A percentile compares a stretch with the other conserved stretches of the same genome.
Evolutionary conservation across 2,329 filamentous ascomycete genomes (phyloP).

Genomic region (Neonectria ditissima): DNA sequence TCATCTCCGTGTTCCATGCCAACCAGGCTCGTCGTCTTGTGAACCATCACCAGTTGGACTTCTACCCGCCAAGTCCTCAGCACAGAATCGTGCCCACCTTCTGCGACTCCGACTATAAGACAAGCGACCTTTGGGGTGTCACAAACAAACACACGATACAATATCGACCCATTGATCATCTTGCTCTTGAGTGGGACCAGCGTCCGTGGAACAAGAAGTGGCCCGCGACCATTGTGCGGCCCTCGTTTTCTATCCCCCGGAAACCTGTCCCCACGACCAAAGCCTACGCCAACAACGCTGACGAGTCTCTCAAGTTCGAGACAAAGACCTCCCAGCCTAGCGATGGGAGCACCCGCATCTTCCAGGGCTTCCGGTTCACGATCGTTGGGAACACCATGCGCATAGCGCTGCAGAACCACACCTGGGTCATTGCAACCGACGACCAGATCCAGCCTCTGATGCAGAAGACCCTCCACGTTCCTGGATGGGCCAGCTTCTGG

Average conservation of each 20-base stretch:
- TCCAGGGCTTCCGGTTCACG: not conserved
- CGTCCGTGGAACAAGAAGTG: not conserved
- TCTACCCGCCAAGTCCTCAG: not conserved
- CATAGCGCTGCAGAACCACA: not conserved
- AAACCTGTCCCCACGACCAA: not conserved
- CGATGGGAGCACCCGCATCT: not conserved
- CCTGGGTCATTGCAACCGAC: not conserved
- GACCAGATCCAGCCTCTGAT: not conserved
- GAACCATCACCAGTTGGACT: not conserved
- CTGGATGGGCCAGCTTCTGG: slow-evolving; percentile 38
- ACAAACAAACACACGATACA: not conserved
- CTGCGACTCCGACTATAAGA: slow-evolving; percentile 7
- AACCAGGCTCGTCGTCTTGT: not conserved
- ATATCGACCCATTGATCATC: slow-evolving; percentile 6
- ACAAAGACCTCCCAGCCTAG: not conserved
- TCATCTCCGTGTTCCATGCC: slow-evolving; percentile 32
- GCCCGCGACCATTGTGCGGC: not conserved
- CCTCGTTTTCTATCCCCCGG: too few species aligned
- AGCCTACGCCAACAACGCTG: not conserved
- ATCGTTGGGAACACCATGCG: slow-evolving; percentile 1
- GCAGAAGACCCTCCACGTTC: slow-evolving; percentile 22
- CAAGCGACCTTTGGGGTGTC: not conserved
- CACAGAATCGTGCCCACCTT: not conserved
- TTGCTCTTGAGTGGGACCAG: slow-evolving; percentile 12
- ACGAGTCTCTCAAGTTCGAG: not conserved